Conservation (phyloP, 1,284 basidiomycete genomes). For the Puccinia coronata region DNA sequence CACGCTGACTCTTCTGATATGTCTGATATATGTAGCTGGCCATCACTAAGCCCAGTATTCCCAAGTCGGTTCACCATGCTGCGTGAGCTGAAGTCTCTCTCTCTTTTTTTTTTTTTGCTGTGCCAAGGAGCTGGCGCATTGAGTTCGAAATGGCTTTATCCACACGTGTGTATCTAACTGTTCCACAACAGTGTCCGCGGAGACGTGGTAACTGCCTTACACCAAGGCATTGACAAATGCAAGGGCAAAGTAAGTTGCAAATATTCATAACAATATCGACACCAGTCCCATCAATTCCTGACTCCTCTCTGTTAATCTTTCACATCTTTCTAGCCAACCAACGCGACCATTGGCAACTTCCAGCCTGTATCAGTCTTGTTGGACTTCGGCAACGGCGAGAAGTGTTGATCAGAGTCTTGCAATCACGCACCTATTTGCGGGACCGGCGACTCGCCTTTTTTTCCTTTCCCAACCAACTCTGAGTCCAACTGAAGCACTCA, state of each 20-base stretch:
- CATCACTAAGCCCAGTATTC: slow-evolving; percentile 1
- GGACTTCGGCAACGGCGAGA: not conserved
- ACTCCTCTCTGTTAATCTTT: not conserved
- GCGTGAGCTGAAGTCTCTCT: not conserved
- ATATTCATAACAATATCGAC: not conserved
- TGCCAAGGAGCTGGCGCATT: no score
- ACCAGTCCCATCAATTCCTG: not conserved
- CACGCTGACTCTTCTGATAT: not conserved
- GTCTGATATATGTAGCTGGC: not conserved
- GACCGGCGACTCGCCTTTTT: not conserved
- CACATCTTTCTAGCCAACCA: not conserved
- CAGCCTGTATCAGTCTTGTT: not conserved
- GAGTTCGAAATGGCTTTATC: not conserved
- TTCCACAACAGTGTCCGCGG: not conserved
- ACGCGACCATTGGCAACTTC: slow-evolving; percentile 5
- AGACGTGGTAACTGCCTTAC: not conserved
- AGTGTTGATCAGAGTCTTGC: not conserved
- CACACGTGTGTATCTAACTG: not conserved
- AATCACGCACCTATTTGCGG: no score
- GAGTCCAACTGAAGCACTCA: no score
- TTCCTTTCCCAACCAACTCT: no score
- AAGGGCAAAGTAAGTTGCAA: not conserved
- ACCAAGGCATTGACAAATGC: not conserved
- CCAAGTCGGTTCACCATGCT: not conserved
- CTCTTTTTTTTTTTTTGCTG: no score